Conservation (phyloP, 768 basidiomycete genomes). For the Russula abietina region DNA sequence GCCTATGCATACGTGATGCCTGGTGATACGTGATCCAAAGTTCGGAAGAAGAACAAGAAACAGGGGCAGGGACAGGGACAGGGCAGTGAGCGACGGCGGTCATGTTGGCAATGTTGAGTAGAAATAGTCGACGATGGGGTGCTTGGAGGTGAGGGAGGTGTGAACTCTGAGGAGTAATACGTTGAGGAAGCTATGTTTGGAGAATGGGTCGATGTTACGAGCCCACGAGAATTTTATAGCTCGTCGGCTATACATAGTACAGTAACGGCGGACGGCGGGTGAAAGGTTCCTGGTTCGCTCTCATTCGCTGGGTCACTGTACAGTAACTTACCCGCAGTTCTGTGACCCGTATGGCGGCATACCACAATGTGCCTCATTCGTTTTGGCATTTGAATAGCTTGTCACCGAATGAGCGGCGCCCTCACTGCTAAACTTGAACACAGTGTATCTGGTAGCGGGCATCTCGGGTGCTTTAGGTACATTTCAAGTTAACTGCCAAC, state of each 20-base stretch:
- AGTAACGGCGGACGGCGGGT: not conserved
- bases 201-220: too few relatives aligned
- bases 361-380: too few relatives aligned
- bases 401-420: too few relatives aligned
- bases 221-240: not conserved
- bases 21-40: conserved; percentile 48
- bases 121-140: not conserved
- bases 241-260: not conserved
- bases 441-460: too few relatives aligned
- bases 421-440: too few relatives aligned
- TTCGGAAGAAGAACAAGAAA: conserved; percentile 28
- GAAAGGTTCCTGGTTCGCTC: not conserved
- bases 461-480: too few relatives aligned
- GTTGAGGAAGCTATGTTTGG: conserved; percentile 6
- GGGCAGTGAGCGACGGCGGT: not conserved
- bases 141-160: not conserved
- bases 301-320: too few relatives aligned
- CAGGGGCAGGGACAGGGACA: too few relatives aligned
- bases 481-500: too few relatives aligned
- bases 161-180: not conserved
- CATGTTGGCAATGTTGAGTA: not conserved
- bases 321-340: too few relatives aligned
- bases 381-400: too few relatives aligned
- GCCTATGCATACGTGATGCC: conserved; percentile 38
- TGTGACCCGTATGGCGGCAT: too few relatives aligned